Evolutionary conservation across 495 filamentous ascomycete species (phyloP).

Genomic region (Aspergillus leporis): DNA sequence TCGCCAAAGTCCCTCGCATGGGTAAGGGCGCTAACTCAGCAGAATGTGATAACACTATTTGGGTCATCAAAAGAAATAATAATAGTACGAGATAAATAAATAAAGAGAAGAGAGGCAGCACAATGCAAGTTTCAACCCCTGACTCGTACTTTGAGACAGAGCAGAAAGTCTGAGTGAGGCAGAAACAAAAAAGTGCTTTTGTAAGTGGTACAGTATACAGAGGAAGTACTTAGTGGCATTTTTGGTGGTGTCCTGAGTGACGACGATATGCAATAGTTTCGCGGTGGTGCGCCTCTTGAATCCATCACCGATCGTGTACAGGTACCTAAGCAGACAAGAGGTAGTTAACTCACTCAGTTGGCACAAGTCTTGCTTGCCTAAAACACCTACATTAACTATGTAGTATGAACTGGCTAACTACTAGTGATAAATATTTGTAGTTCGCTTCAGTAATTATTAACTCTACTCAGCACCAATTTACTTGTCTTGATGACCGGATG

Average conservation of each 20-base stretch:
- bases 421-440: too few relatives aligned
- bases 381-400: too few relatives aligned
- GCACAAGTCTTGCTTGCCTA: too few relatives aligned
- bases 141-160: conserved; percentile 1
- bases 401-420: too few relatives aligned
- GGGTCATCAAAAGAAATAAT: not conserved
- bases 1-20: conserved; percentile 27
- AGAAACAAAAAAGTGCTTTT: not conserved
- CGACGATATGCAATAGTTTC: not conserved
- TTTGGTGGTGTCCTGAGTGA: not conserved
- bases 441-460: too few relatives aligned
- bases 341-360: too few relatives aligned
- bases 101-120: not conserved
- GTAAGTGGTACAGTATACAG: not conserved
- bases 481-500: too few relatives aligned
- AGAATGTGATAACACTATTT: not conserved
- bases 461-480: too few relatives aligned
- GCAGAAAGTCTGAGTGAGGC: not conserved
- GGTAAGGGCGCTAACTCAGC: conserved; percentile 11
- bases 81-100: not conserved
- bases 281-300: not conserved
- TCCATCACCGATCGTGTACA: not conserved
- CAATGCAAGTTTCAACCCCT: conserved; percentile 1
- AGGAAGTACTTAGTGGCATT: not conserved
- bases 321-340: not conserved